phyloP scores from a whole-genome alignment of 805 yeast species.

The Saccharomycopsis fodiens region DNA sequence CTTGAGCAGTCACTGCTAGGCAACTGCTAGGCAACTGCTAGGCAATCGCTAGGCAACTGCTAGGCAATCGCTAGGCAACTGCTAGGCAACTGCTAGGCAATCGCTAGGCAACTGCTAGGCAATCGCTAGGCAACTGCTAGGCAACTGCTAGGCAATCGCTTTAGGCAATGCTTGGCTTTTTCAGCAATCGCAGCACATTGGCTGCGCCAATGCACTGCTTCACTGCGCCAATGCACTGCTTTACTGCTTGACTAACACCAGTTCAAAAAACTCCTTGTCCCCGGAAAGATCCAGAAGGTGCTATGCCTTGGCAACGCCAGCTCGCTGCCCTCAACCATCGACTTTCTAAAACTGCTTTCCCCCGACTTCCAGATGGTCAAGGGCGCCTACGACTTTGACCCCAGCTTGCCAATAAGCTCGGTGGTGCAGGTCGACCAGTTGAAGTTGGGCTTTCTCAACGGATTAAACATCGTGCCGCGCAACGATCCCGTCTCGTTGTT shows the following conservation, averaged over 20 bases:
- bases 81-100: no score
- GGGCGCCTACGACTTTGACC: constrained; percentile 69
- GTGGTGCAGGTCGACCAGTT: constrained; percentile 64
- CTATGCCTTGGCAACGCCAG: constrained; percentile 80
- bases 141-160: no score
- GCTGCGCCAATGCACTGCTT: no score
- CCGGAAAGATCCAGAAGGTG: constrained; percentile 82
- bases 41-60: no score
- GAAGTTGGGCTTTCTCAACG: constrained; percentile 78
- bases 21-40: no score
- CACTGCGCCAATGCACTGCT: no score
- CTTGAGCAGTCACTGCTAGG: no score
- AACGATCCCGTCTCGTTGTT: constrained; percentile 80
- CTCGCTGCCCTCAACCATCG: constrained; percentile 52
- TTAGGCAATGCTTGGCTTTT: no score
- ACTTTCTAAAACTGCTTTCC: constrained; percentile 60
- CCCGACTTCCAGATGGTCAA: constrained; percentile 67
- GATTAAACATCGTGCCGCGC: constrained; percentile 76
- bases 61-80: no score
- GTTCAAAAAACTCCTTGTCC: constrained; percentile 70
- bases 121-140: no score
- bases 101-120: no score
- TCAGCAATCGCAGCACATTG: no score
- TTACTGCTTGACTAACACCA: constrained; percentile 30
- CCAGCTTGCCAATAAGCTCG: constrained; percentile 49